A percentile compares a stretch with the other conserved stretches of the same genome.
phyloP scores from a whole-genome alignment of 371 early-diverging fungal genomes.

The Rhizopus microsporus region DNA sequence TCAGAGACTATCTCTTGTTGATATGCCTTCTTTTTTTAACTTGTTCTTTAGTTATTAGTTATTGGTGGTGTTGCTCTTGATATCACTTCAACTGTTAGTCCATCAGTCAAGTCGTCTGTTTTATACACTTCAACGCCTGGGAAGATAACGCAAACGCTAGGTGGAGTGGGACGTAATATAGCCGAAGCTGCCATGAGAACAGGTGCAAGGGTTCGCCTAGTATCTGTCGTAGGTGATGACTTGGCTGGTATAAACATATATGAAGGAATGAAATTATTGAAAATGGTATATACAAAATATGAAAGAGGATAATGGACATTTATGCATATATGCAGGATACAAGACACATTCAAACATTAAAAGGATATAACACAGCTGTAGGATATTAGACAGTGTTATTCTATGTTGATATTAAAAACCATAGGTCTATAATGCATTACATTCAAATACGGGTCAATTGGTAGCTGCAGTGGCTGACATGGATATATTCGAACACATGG shows the following conservation, averaged over 20 bases:
- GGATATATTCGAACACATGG: constrained; percentile 65
- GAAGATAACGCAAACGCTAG: constrained; percentile 60
- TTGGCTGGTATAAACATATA: constrained; percentile 56
- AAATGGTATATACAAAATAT: constrained; percentile 49
- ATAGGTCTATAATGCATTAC: constrained; percentile 79
- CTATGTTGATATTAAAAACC: constrained; percentile 17
- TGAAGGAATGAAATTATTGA: constrained; percentile 52
- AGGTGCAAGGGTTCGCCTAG: constrained; percentile 56
- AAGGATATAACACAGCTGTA: constrained; percentile 40
- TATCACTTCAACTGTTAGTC: constrained; percentile 56
- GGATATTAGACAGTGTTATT: background rate
- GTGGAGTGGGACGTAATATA: constrained; percentile 92
- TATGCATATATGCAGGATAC: constrained; percentile 26
- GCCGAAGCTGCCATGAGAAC: constrained; percentile 77
- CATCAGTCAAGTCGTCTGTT: constrained; percentile 17
- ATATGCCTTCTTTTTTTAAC: background rate
- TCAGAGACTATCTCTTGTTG: constrained; percentile 6
- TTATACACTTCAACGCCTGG: constrained; percentile 79
- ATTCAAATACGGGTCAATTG: constrained; percentile 69
- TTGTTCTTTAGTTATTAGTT: constrained; percentile 55
- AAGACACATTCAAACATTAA: constrained; percentile 27
- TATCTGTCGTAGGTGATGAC: constrained; percentile 78
- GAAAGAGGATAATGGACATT: background rate
- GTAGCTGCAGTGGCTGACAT: constrained; percentile 89
- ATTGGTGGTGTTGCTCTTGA: constrained; percentile 87